Conservation (phyloP, 805 yeast species). For the Candida boleticola region DNA sequence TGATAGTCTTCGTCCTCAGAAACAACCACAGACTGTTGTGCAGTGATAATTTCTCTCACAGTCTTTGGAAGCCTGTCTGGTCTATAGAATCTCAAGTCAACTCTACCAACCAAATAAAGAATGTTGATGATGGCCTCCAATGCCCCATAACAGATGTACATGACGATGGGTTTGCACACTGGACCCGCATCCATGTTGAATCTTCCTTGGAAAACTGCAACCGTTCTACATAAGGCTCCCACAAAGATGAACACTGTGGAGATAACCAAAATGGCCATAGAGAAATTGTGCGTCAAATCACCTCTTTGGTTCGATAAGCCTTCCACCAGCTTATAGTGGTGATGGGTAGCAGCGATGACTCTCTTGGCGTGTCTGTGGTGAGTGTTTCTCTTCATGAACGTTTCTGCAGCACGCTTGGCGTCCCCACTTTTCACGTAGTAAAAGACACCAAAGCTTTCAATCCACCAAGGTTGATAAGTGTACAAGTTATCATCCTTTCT, state of each 20-base stretch:
- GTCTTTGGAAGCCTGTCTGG: slow-evolving; percentile 51
- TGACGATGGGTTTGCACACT: slow-evolving; percentile 34
- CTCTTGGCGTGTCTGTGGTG: slow-evolving; percentile 19
- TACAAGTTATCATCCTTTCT: slow-evolving; percentile 46
- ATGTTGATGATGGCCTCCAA: slow-evolving; percentile 55
- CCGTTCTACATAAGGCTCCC: slow-evolving; percentile 48
- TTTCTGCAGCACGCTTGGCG: slow-evolving; percentile 44
- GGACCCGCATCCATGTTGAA: not conserved
- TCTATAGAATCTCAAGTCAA: slow-evolving; percentile 72
- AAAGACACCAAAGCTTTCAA: slow-evolving; percentile 55
- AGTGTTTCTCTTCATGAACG: slow-evolving; percentile 48
- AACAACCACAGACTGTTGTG: slow-evolving; percentile 30
- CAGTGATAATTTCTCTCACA: slow-evolving; percentile 31
- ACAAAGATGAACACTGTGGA: slow-evolving; percentile 52
- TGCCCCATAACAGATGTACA: slow-evolving; percentile 67
- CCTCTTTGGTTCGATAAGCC: slow-evolving; percentile 41
- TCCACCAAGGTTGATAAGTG: slow-evolving; percentile 79
- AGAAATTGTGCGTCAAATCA: slow-evolving; percentile 48
- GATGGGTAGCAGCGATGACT: slow-evolving; percentile 60
- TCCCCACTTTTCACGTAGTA: slow-evolving; percentile 63
- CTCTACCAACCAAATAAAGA: slow-evolving; percentile 55
- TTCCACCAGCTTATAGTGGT: slow-evolving; percentile 33
- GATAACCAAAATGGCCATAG: slow-evolving; percentile 45
- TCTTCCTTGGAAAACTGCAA: slow-evolving; percentile 19
- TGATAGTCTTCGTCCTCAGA: slow-evolving; percentile 18